phyloP scores from a whole-genome alignment of 164 flowering plant genomes.

The Tetrastigma voinierianum region DNA sequence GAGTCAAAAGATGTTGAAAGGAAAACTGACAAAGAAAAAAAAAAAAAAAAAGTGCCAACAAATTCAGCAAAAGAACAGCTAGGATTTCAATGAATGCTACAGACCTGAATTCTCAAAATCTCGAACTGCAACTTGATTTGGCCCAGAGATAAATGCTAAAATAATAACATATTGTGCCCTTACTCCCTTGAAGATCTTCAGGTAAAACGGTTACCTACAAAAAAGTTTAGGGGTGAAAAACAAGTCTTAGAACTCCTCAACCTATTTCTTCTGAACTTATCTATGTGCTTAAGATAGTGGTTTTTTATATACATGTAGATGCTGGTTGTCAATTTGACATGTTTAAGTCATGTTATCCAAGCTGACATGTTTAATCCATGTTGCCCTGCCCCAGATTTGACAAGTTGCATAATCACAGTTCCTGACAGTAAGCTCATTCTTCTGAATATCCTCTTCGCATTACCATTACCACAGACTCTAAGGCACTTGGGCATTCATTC shows the following conservation, averaged over 20 bases:
- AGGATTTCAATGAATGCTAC: constrained; percentile 1
- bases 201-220: constrained; percentile 55
- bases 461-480: too few species aligned
- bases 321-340: too few species aligned
- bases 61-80: too few species aligned
- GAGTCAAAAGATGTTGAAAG: neutral
- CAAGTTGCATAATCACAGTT: too few species aligned
- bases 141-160: constrained; percentile 84
- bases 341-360: too few species aligned
- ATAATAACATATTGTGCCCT: constrained; percentile 90
- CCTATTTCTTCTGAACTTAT: neutral
- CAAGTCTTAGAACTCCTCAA: neutral
- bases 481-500: too few species aligned
- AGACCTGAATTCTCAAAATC: constrained; percentile 89
- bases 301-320: neutral
- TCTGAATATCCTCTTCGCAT: too few species aligned
- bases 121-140: constrained; percentile 67
- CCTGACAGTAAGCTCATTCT: too few species aligned
- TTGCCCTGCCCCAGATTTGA: too few species aligned
- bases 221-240: constrained; percentile 7
- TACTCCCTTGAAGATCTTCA: constrained; percentile 74
- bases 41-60: neutral
- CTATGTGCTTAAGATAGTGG: neutral
- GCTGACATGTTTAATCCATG: too few species aligned
- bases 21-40: neutral